A percentile compares a stretch with the other conserved stretches of the same genome.
Conservation (phyloP, 768 basidiomycete genomes). For the Lyophyllum atratum region DNA sequence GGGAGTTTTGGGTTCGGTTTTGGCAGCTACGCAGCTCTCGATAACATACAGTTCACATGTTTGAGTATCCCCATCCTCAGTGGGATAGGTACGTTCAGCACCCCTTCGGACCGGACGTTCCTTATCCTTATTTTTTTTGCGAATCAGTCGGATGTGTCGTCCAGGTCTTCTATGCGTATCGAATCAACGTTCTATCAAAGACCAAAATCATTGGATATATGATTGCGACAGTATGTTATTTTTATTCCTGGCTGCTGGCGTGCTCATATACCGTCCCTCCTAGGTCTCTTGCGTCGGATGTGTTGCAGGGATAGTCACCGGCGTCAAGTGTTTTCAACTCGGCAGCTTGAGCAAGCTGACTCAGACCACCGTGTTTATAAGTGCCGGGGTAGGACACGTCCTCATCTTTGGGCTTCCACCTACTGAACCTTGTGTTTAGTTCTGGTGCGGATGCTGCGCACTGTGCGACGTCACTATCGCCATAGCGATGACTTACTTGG, state of each 20-base stretch:
- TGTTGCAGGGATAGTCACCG: slow-evolving; percentile 20
- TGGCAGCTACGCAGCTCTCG: slow-evolving; percentile 25
- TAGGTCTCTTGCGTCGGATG: slow-evolving; percentile 21
- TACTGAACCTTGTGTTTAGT: slow-evolving; percentile 6
- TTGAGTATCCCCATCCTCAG: slow-evolving; percentile 31
- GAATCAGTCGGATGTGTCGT: slow-evolving; percentile 30
- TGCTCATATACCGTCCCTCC: neutral
- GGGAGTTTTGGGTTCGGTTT: slow-evolving; percentile 29
- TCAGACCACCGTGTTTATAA: slow-evolving; percentile 18
- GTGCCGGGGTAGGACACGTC: slow-evolving; percentile 14
- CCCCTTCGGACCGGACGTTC: neutral
- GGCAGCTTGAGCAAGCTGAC: slow-evolving; percentile 21
- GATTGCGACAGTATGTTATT: slow-evolving; percentile 17
- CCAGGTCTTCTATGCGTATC: slow-evolving; percentile 34
- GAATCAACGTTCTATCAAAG: slow-evolving; percentile 29
- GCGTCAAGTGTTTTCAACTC: slow-evolving; percentile 20
- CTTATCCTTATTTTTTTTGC: neutral
- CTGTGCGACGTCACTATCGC: slow-evolving; percentile 29
- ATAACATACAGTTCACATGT: slow-evolving; percentile 23
- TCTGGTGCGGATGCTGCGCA: slow-evolving; percentile 27
- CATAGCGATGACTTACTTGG: slow-evolving; percentile 26
- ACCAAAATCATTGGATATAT: slow-evolving; percentile 18
- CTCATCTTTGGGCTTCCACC: neutral
- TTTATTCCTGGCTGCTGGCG: neutral
- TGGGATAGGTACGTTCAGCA: slow-evolving; percentile 23